Base-by-base conservation (phyloP, 352 stramenopile species). In the Globisporangium perplexum region DNA sequence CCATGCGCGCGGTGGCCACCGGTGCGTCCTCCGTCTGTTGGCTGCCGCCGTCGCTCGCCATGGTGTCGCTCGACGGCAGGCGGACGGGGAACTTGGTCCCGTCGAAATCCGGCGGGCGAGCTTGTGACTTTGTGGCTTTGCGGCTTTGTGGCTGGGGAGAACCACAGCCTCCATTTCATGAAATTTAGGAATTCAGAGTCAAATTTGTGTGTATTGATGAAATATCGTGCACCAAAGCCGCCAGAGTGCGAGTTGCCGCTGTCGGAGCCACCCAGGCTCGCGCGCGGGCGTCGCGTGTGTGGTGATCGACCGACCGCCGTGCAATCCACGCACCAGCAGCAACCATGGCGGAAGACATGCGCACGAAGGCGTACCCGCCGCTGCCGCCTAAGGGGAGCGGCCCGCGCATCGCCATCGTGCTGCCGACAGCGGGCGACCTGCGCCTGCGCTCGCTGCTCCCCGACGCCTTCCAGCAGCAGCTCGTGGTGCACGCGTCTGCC, bases 341-440 rank as follows among this genome's bases (percentile, higher is more conserved):
- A 30, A 5, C 26, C 3, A 63, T 59, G 57, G 48, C 31, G 31
- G 55, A 72, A 65, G 63, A 85, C 64, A 78, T 84, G 67, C 73
- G 77, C 61, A 71, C 71, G 31, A 87, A 86, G 56, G 47, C 49
- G 57, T 91, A 87, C 65, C 80, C 80, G 57, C 54, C 68, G 50
- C 57, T 89, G 48, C 80, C 77, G 52, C 47, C 72, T 4, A 63
- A 57, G 17, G 62, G 63, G 41, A 33, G 14, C 15, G 57, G 66
- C 4, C 49, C 69, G 51, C 73, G 55, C 14, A 63, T 87, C 23
- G 47, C 56, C 3, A 48, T 82, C 42, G 74, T 86, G 50, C 61
- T 88, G 47, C 80, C 80, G 18, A 76, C 69, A 11, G 24, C 47
- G 3, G 77, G 77, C 17, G 80, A 91, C 59, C 53, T 91, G 46